These are phyloP conservation scores for Tillandsia fasciculata DNA, from an alignment of 176 grass and related monocot genomes.

Conservation along the genomic window DNA sequence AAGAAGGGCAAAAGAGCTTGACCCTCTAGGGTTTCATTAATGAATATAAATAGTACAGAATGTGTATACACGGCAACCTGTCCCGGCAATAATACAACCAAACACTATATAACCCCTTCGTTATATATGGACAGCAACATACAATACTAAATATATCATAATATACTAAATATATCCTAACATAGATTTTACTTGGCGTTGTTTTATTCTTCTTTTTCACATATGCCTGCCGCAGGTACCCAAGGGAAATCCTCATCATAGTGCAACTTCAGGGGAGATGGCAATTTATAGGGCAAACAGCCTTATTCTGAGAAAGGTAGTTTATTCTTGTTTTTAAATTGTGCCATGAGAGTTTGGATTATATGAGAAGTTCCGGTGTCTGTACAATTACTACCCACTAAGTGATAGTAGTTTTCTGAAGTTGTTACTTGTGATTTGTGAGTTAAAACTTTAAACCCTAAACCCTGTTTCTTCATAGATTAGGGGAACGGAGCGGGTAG, in stretches of 20 bases:
- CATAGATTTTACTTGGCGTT: neutral
- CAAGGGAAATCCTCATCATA: constrained; percentile 96
- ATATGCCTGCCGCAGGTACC: constrained; percentile 43
- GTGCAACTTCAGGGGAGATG: constrained; percentile 93
- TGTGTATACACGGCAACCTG: too few species aligned
- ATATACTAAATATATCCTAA: too few species aligned
- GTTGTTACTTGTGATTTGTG: neutral
- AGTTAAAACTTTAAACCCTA: too few species aligned
- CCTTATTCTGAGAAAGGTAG: constrained; percentile 78
- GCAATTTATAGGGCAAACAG: constrained; percentile 92
- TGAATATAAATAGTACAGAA: too few species aligned
- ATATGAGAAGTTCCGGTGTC: neutral
- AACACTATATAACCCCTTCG: neutral
- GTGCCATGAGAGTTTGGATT: neutral
- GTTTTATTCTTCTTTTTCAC: neutral
- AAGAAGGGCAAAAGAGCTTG: too few species aligned
- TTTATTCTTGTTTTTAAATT: neutral
- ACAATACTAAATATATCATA: too few species aligned
- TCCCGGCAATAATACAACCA: too few species aligned
- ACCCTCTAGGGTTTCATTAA: neutral
- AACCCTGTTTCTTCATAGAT: too few species aligned
- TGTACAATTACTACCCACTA: neutral
- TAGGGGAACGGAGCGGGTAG: too few species aligned
- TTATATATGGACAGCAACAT: neutral
- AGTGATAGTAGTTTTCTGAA: neutral